These are phyloP conservation scores for Gnaphalium uliginosum DNA, from an alignment of 129 eudicot genomes.

Conservation along the genomic window DNA sequence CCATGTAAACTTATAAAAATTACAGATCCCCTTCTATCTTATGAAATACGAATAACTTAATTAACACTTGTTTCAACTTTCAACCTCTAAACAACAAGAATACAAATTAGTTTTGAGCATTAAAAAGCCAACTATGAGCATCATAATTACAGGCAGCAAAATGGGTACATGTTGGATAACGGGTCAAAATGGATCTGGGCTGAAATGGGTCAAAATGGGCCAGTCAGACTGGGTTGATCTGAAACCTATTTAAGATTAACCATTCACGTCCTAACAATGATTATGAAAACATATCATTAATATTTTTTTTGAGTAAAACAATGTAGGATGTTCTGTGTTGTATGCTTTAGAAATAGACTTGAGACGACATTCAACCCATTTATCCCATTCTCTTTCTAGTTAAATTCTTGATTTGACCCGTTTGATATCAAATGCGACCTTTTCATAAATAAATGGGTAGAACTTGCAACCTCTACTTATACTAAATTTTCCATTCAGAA, in stretches of 20 bases:
- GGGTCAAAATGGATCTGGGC: not conserved
- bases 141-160: not conserved
- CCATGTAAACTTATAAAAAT: not conserved
- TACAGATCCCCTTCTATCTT: not conserved
- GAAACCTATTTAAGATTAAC: not conserved
- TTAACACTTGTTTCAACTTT: not conserved
- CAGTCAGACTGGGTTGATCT: not conserved
- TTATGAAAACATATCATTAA: not conserved
- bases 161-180: not conserved
- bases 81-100: not conserved
- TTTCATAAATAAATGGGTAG: not conserved
- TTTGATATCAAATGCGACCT: not conserved
- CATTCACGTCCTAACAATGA: not conserved
- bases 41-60: not conserved
- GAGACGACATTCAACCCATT: not conserved
- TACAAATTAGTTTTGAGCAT: not conserved
- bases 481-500: not conserved
- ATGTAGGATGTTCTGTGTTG: not conserved
- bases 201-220: not conserved
- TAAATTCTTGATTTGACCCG: no score
- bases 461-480: not conserved
- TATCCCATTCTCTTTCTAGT: not conserved
- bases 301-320: not conserved
- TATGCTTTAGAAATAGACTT: not conserved
- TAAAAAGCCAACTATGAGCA: not conserved